These are phyloP conservation scores for Botryococcus braunii DNA, from an alignment of 163 green algal species.

Conservation along the genomic window DNA sequence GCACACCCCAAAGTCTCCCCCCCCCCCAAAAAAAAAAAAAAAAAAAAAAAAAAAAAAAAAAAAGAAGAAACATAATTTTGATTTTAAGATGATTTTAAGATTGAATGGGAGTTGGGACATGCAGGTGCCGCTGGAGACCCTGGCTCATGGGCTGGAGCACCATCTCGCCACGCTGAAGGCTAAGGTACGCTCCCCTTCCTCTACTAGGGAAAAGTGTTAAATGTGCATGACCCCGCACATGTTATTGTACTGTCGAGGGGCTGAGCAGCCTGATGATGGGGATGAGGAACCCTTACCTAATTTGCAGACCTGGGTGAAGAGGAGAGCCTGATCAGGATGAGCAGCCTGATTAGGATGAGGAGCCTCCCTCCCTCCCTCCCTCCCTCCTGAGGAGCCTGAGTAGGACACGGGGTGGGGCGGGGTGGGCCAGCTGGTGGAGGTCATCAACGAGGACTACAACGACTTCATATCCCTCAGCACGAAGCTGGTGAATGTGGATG, in stretches of 20 bases:
- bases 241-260: no score
- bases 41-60: not conserved
- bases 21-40: not conserved
- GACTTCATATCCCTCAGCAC: conserved; percentile 84
- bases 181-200: conserved; percentile 30
- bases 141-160: conserved; percentile 64
- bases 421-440: conserved; percentile 58
- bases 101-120: not conserved
- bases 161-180: conserved; percentile 64
- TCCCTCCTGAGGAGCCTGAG: not conserved
- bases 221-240: no score
- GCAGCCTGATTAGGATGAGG: not conserved
- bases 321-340: no score
- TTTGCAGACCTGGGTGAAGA: no score
- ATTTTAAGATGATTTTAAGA: not conserved
- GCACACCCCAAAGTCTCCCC: not conserved
- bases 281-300: no score
- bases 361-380: not conserved
- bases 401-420: not conserved
- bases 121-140: conserved; percentile 78
- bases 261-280: no score
- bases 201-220: not conserved
- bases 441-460: conserved; percentile 94
- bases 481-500: conserved; percentile 77
- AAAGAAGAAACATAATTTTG: not conserved